Conservation (phyloP, 2,329 filamentous ascomycete genomes). For the Trichoderma simmonsii region DNA sequence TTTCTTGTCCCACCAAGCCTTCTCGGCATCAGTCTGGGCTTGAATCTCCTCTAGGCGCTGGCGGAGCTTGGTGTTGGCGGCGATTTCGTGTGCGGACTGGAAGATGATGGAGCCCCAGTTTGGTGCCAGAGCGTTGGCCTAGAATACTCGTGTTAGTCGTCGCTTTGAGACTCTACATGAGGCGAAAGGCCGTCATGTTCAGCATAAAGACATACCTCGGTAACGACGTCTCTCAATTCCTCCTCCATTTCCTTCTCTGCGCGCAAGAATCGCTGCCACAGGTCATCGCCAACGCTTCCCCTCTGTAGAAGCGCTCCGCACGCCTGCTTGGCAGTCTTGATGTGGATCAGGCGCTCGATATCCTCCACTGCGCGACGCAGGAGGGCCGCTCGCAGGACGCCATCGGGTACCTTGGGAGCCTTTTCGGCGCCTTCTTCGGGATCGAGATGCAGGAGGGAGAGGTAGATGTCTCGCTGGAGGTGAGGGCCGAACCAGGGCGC, state of each 20-base stretch:
- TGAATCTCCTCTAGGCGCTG: constrained; percentile 73
- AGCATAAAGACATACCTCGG: constrained; percentile 61
- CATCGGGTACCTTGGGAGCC: constrained; percentile 70
- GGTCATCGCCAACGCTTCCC: constrained; percentile 90
- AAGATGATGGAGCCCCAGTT: constrained; percentile 95
- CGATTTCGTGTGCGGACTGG: constrained; percentile 95
- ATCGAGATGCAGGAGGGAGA: constrained; percentile 81
- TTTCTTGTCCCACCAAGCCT: constrained; percentile 90
- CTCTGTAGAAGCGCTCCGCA: constrained; percentile 79
- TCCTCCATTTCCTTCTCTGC: constrained; percentile 98
- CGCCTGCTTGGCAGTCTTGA: constrained; percentile 85
- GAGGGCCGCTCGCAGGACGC: constrained; percentile 81
- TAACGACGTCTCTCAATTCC: constrained; percentile 89
- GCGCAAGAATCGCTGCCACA: constrained; percentile 87
- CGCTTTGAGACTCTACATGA: not conserved
- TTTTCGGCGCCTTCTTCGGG: constrained; percentile 61
- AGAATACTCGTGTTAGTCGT: not conserved
- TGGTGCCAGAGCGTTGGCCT: constrained; percentile 87
- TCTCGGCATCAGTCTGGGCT: constrained; percentile 67
- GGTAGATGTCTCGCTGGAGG: constrained; percentile 89
- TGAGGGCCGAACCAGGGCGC: constrained; percentile 94
- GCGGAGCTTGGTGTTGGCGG: constrained; percentile 75
- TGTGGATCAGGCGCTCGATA: constrained; percentile 84
- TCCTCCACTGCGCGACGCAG: constrained; percentile 88
- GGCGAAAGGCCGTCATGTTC: not conserved